phyloP scores from a whole-genome alignment of 345 rosid genomes.

The Gynandropsis gynandra region DNA sequence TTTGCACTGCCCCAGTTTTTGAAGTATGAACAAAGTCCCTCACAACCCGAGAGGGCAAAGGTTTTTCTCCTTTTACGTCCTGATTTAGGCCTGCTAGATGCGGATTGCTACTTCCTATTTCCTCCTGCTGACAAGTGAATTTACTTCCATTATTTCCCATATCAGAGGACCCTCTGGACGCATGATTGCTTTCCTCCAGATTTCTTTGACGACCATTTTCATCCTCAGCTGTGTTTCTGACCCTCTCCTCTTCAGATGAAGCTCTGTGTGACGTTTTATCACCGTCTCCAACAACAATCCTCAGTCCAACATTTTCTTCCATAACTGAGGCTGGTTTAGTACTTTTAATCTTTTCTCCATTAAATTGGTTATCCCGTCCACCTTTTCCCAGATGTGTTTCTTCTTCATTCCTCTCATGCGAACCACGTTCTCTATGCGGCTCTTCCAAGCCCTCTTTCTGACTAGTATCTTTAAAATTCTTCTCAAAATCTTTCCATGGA shows the following conservation, averaged over 20 bases:
- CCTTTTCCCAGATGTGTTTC: slow-evolving; percentile 14
- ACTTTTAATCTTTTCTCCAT: slow-evolving; percentile 25
- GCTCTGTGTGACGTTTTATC: slow-evolving; percentile 27
- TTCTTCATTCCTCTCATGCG: slow-evolving; percentile 26
- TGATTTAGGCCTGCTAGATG: slow-evolving; percentile 22
- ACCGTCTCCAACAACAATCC: slow-evolving; percentile 26
- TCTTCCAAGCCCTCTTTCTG: slow-evolving; percentile 31
- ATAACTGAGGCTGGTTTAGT: slow-evolving; percentile 23
- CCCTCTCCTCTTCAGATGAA: slow-evolving; percentile 17
- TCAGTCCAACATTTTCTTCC: slow-evolving; percentile 25
- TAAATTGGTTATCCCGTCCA: slow-evolving; percentile 22
- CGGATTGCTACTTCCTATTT: slow-evolving; percentile 27
- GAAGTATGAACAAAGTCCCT: slow-evolving; percentile 31
- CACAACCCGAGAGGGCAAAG: slow-evolving; percentile 29
- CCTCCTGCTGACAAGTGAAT: slow-evolving; percentile 27
- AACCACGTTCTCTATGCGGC: slow-evolving; percentile 20
- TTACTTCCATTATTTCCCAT: slow-evolving; percentile 30
- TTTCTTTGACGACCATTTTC: slow-evolving; percentile 23
- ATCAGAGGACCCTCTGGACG: slow-evolving; percentile 21
- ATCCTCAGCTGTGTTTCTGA: slow-evolving; percentile 21
- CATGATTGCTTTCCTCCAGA: slow-evolving; percentile 24
- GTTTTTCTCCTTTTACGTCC: slow-evolving; percentile 32
- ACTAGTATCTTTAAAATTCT: slow-evolving; percentile 31
- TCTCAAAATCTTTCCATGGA: slow-evolving; percentile 33
- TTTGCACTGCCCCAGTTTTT: slow-evolving; percentile 24